Percentiles rank a stretch among this genome's conserved stretches.
Evolutionary conservation across 2,329 filamentous ascomycete species (phyloP).

Genomic region (Exophiala phaeomuriformis): DNA sequence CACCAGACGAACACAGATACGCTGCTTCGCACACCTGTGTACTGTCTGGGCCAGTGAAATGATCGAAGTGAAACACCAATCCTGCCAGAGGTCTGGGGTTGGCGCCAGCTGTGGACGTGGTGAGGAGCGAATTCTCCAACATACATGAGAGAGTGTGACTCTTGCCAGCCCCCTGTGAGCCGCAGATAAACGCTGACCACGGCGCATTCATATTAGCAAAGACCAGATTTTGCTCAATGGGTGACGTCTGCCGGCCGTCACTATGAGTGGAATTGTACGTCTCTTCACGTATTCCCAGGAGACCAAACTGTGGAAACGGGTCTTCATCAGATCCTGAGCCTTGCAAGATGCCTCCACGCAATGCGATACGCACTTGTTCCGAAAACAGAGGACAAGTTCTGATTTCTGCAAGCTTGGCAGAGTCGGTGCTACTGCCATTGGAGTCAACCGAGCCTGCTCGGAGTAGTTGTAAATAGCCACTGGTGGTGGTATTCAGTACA

Average conservation of each 20-base stretch:
- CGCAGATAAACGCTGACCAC: constrained; percentile 56
- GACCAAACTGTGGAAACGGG: constrained; percentile 27
- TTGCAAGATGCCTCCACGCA: neutral
- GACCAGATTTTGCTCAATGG: constrained; percentile 25
- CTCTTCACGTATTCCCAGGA: constrained; percentile 24
- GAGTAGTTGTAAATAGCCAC: neutral
- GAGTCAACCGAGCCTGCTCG: neutral
- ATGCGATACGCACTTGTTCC: constrained; percentile 2
- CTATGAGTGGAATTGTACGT: constrained; percentile 16
- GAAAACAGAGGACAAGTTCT: constrained; percentile 18
- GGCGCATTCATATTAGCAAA: constrained; percentile 48
- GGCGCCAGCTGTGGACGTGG: constrained; percentile 49
- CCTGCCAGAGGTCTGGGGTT: constrained; percentile 49
- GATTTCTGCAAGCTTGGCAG: constrained; percentile 6
- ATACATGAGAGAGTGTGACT: constrained; percentile 54
- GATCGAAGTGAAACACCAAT: constrained; percentile 60
- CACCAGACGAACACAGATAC: constrained; percentile 43
- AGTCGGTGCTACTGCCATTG: neutral
- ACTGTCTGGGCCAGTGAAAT: constrained; percentile 39
- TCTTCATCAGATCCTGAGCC: neutral
- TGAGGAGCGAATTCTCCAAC: constrained; percentile 40
- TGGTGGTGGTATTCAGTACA: neutral
- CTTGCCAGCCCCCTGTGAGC: constrained; percentile 57
- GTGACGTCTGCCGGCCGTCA: neutral
- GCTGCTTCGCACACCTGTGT: constrained; percentile 49